Base-by-base conservation (phyloP, 208 protist species). In the Chromosphaera perkinsii region DNA sequence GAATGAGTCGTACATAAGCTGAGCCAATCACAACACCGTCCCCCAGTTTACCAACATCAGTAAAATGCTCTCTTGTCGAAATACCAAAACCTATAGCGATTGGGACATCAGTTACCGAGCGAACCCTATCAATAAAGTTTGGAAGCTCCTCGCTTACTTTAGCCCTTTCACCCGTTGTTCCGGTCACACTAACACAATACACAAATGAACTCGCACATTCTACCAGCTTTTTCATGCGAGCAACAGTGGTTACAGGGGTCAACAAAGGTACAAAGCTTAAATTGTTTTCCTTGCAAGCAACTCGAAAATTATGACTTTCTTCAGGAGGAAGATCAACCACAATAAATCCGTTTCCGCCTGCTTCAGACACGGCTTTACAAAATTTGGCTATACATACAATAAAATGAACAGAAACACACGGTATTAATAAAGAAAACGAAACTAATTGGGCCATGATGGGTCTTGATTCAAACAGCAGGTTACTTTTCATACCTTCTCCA, bases 291-390 rank as follows among this genome's bases (percentile, higher is more conserved):
- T 26, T 51, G n/a, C 43, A 43, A 37, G 0, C 47, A 26, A 33
- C 40, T 33, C 12, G 22, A 17, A 77, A 31, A n/a, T 35, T 56
- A n/a, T 56, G 0, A 17, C 17, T 22, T 51, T 83, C 80, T 65
- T 89, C 85, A 1, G 78, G 78, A 24, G 85, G 85, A 39, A 89
- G 59, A 62, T 89, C 85, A 0, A 89, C 85, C 32, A 87, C 69
- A 62, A 89, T 89, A 72, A 89, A 88, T 24, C 82, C 85, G 60
- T 81, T 58, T 26, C 75, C 69, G 40, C 79, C 80, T 22, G 60
- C 66, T 24, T 1, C 60, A 7, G 43, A 32, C 10, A n/a, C n/a
- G n/a, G n/a, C n/a, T n/a, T n/a, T n/a, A n/a, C n/a, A n/a, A n/a
- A n/a, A n/a, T n/a, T n/a, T n/a, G n/a, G n/a, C n/a, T n/a, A n/a